A percentile compares a stretch with the other conserved stretches of the same genome.
These are phyloP conservation scores for Kwoniella dendrophila DNA, from an alignment of 768 basidiomycete species.

Conservation along the genomic window DNA sequence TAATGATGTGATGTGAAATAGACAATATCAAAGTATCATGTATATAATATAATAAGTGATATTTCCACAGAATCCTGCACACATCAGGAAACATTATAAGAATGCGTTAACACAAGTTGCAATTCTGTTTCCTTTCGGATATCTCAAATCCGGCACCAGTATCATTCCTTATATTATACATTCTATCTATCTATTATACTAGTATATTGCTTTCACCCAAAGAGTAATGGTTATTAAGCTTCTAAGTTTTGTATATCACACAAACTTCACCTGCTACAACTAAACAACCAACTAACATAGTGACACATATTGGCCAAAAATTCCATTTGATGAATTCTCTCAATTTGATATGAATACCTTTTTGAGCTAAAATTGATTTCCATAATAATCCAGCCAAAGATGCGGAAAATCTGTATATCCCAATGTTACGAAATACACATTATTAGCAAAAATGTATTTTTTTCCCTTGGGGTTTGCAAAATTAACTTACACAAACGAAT, in stretches of 20 bases:
- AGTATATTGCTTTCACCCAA: too few species aligned
- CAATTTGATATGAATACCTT: slow-evolving; percentile 67
- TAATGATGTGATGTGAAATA: too few species aligned
- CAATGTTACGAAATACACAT: background rate
- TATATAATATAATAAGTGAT: too few species aligned
- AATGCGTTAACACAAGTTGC: too few species aligned
- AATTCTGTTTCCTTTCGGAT: too few species aligned
- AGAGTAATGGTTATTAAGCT: too few species aligned
- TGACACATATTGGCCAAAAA: slow-evolving; percentile 64
- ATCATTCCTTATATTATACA: too few species aligned
- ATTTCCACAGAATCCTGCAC: too few species aligned
- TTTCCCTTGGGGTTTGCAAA: background rate
- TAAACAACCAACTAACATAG: slow-evolving; percentile 68
- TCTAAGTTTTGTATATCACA: slow-evolving; percentile 49
- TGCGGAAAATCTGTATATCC: slow-evolving; percentile 65
- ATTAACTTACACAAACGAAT: slow-evolving; percentile 66
- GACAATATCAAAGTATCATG: too few species aligned
- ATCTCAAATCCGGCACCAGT: too few species aligned
- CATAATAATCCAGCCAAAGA: slow-evolving; percentile 87
- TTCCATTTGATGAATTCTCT: slow-evolving; percentile 75
- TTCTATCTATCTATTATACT: too few species aligned
- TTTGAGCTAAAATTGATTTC: slow-evolving; percentile 72
- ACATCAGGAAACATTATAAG: too few species aligned
- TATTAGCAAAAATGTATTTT: background rate
- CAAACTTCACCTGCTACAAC: slow-evolving; percentile 75